Evolutionary conservation across 257 asterid genomes (phyloP).

Genomic region (Rhazya stricta): DNA sequence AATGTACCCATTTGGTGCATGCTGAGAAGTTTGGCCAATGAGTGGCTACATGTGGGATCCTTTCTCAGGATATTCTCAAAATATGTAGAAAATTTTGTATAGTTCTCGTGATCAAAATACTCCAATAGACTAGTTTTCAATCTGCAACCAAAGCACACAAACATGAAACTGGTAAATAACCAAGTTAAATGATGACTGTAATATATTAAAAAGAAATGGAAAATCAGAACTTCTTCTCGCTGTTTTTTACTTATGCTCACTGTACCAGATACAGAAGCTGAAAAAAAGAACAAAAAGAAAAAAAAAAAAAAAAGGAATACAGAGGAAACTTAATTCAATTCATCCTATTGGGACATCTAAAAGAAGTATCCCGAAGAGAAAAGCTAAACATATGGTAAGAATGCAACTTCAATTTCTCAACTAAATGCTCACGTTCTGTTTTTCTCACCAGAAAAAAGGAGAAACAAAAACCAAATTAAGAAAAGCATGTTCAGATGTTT

Average conservation of each 20-base stretch:
- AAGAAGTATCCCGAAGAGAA: not conserved
- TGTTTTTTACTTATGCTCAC: not conserved
- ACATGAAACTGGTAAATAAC: not conserved
- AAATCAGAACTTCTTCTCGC: not conserved
- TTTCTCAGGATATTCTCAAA: constrained; percentile 65
- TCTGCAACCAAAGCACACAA: constrained; percentile 37
- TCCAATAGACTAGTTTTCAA: constrained; percentile 64
- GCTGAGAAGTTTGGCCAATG: constrained; percentile 56
- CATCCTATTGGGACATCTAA: not conserved
- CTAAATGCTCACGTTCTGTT: not conserved
- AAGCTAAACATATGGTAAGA: not conserved
- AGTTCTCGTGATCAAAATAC: constrained; percentile 56
- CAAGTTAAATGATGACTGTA: not conserved
- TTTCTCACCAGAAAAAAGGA: not conserved
- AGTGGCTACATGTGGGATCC: constrained; percentile 73
- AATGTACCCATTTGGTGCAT: constrained; percentile 60
- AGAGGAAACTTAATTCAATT: not conserved
- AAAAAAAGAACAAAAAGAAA: too few relatives aligned
- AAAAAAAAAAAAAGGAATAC: not conserved
- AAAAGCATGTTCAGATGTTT: not conserved
- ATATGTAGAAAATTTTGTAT: constrained; percentile 39
- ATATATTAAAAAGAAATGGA: not conserved
- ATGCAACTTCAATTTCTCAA: not conserved
- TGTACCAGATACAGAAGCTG: too few relatives aligned
- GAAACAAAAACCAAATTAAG: not conserved